Conservation (phyloP, 2,329 filamentous ascomycete species). For the Phialophora expanda region DNA sequence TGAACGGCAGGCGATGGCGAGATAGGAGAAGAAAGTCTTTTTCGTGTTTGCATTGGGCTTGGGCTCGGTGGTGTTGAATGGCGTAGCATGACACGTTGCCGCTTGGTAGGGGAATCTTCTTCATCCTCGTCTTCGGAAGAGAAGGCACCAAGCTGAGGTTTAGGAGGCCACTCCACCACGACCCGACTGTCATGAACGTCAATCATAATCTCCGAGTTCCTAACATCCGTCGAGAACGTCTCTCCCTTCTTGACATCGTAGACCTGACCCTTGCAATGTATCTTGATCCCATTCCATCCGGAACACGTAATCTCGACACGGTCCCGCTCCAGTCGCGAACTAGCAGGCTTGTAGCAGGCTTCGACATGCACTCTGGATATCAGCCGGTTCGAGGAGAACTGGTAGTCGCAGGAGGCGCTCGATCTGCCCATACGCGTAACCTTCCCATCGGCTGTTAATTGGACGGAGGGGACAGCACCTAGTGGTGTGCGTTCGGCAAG, state of each 20-base stretch:
- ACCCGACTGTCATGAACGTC: conserved; percentile 94
- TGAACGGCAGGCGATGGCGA: conserved; percentile 69
- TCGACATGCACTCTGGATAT: conserved; percentile 94
- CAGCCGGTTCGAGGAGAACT: conserved; percentile 87
- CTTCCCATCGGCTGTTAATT: conserved; percentile 81
- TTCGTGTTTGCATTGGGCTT: conserved; percentile 63
- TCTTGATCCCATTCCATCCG: conserved; percentile 93
- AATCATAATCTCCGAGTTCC: conserved; percentile 87
- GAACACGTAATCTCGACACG: conserved; percentile 87
- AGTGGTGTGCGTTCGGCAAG: conserved; percentile 82
- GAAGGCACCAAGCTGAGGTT: conserved; percentile 44
- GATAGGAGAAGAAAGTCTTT: conserved; percentile 72
- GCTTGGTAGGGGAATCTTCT: conserved; percentile 55
- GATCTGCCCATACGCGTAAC: conserved; percentile 86
- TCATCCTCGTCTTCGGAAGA: conserved; percentile 56
- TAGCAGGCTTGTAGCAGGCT: conserved; percentile 77
- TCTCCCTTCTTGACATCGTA: conserved; percentile 88
- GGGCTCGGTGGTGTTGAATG: conserved; percentile 45
- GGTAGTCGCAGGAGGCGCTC: conserved; percentile 93
- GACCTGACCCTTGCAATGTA: conserved; percentile 87
- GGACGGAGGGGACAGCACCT: conserved; percentile 78
- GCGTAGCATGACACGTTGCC: conserved; percentile 37
- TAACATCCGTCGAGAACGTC: conserved; percentile 86
- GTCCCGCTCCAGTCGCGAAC: conserved; percentile 70
- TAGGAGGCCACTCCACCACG: conserved; percentile 81